A percentile compares a stretch with the other conserved stretches of the same genome.
Evolutionary conservation across 176 grass and related monocot genomes (phyloP).

Genomic region (Themeda triandra): DNA sequence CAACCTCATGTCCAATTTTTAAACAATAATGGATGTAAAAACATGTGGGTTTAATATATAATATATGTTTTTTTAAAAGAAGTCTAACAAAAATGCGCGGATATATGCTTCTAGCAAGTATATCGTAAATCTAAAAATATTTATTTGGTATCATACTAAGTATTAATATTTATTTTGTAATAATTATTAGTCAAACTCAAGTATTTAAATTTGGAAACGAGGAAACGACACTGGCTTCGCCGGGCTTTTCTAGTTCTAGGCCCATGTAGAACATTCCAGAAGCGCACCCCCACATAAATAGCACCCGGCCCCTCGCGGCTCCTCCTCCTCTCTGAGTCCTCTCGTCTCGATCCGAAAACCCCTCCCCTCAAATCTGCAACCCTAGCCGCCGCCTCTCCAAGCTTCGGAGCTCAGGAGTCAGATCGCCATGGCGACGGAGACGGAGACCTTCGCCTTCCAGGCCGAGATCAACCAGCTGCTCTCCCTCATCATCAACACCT

Average conservation of each 20-base stretch:
- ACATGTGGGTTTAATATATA: too few relatives aligned
- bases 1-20: too few relatives aligned
- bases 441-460: conserved; percentile 96
- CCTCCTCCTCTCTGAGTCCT: too few relatives aligned
- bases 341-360: background rate
- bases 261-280: background rate
- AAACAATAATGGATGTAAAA: too few relatives aligned
- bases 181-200: too few relatives aligned
- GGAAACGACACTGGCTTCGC: background rate
- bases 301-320: background rate
- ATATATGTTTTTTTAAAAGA: too few relatives aligned
- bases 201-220: too few relatives aligned
- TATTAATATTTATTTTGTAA: too few relatives aligned
- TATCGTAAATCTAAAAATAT: too few relatives aligned
- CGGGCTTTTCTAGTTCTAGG: background rate
- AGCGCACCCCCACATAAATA: background rate
- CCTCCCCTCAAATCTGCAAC: background rate
- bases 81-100: too few relatives aligned
- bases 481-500: conserved; percentile 95
- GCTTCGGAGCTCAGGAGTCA: background rate
- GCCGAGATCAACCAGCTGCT: conserved; percentile 96
- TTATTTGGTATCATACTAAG: too few relatives aligned
- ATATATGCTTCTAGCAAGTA: too few relatives aligned
- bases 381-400: background rate
- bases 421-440: conserved; percentile 60